Evolutionary conservation across 2,329 filamentous ascomycete genomes (phyloP).

Genomic region (Myriosclerotinia duriaeana): DNA sequence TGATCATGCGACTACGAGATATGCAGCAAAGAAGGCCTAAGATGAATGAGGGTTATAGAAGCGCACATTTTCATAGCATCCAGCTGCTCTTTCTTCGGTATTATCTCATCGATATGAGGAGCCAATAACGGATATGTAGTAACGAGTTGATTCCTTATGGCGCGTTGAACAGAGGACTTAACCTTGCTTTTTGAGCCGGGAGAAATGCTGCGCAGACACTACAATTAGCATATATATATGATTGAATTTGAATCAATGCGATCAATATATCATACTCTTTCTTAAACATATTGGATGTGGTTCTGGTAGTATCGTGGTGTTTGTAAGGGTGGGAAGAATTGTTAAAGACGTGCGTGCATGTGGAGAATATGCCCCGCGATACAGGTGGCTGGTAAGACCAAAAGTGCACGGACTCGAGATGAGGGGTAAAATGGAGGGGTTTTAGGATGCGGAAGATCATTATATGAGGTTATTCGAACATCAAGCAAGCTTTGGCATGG

Average conservation of each 20-base stretch:
- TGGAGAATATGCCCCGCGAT: conserved; percentile 32
- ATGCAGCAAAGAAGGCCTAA: not conserved
- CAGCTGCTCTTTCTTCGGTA: conserved; percentile 91
- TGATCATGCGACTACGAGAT: not conserved
- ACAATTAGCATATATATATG: conserved; percentile 29
- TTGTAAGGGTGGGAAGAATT: conserved; percentile 21
- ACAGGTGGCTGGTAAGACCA: conserved; percentile 25
- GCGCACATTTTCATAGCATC: conserved; percentile 80
- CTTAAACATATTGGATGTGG: conserved; percentile 71
- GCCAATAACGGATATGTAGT: conserved; percentile 82
- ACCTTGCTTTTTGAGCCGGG: conserved; percentile 87
- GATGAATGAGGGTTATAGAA: not conserved
- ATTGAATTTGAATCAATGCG: not conserved
- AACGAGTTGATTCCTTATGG: conserved; percentile 77
- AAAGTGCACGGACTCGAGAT: conserved; percentile 15
- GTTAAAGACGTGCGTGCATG: conserved; percentile 18
- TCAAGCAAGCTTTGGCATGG: not conserved
- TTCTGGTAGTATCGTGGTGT: conserved; percentile 19
- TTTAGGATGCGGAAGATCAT: not conserved
- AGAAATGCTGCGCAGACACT: conserved; percentile 58
- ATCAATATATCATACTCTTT: conserved; percentile 66
- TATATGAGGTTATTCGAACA: conserved; percentile 10
- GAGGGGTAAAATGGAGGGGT: conserved; percentile 22
- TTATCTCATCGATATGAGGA: conserved; percentile 86
- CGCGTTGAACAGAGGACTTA: conserved; percentile 92